A percentile compares a stretch with the other conserved stretches of the same genome.
Evolutionary conservation across 805 yeast genomes (phyloP).

Genomic region (Monosporozyma solicola): DNA sequence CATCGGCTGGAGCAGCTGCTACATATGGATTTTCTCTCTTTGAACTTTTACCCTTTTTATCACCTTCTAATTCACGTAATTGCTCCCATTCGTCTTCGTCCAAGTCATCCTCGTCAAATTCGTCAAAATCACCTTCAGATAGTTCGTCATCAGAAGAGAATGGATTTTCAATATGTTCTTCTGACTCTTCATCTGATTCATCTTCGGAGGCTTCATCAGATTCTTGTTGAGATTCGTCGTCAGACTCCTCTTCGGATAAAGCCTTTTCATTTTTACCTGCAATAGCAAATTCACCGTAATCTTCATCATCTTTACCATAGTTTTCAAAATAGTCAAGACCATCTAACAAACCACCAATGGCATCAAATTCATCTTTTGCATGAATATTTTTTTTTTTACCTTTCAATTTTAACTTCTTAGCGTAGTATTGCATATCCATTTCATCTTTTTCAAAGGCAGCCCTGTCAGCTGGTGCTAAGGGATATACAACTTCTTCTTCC

Average conservation of each 20-base stretch:
- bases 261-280: slow-evolving; percentile 18
- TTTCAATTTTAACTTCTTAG: slow-evolving; percentile 68
- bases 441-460: slow-evolving; percentile 53
- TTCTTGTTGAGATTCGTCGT: slow-evolving; percentile 34
- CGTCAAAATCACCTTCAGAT: slow-evolving; percentile 37
- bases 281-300: slow-evolving; percentile 24
- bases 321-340: slow-evolving; percentile 42
- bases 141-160: slow-evolving; percentile 36
- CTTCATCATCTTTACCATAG: slow-evolving; percentile 27
- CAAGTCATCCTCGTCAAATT: slow-evolving; percentile 32
- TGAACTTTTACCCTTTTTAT: slow-evolving; percentile 24
- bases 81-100: slow-evolving; percentile 31
- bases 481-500: slow-evolving; percentile 15
- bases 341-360: slow-evolving; percentile 73
- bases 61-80: slow-evolving; percentile 22
- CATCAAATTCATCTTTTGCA: slow-evolving; percentile 55
- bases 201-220: slow-evolving; percentile 30
- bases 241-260: slow-evolving; percentile 23
- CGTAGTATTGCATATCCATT: slow-evolving; percentile 72
- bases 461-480: slow-evolving; percentile 37
- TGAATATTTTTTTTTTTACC: slow-evolving; percentile 41
- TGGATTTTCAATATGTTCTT: slow-evolving; percentile 25
- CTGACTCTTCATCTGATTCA: slow-evolving; percentile 1
- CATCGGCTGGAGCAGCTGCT: slow-evolving; percentile 39
- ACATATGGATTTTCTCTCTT: slow-evolving; percentile 63